Percentiles rank a stretch among this genome's conserved stretches.
phyloP scores from a whole-genome alignment of 805 yeast species.

The Clavispora fructus region DNA sequence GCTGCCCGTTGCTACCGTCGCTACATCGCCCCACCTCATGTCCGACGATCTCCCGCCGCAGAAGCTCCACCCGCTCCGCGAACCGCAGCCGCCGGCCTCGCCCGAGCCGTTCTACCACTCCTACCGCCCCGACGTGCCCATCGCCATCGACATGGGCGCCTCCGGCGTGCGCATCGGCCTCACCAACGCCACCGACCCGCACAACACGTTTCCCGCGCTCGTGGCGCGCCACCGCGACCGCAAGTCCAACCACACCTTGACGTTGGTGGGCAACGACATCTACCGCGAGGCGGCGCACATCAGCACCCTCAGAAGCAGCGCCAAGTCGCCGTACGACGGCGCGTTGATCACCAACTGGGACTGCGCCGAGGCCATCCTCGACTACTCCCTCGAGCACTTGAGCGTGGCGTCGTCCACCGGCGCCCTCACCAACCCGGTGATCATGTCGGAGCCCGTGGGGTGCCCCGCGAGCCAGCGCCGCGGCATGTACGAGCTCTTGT shows the following conservation, averaged over 20 bases:
- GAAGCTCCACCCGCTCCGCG: constrained; percentile 37
- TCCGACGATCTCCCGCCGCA: constrained; percentile 35
- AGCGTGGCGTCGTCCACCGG: constrained; percentile 48
- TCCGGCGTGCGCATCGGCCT: constrained; percentile 56
- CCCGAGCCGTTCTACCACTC: constrained; percentile 45
- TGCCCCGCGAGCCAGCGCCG: constrained; percentile 65
- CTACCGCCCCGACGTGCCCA: constrained; percentile 59
- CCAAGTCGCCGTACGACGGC: constrained; percentile 83
- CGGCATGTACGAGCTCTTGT: constrained; percentile 74
- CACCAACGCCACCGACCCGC: constrained; percentile 42
- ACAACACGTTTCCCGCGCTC: constrained; percentile 62
- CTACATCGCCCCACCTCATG: too few species aligned
- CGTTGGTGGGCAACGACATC: constrained; percentile 80
- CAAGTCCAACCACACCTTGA: constrained; percentile 52
- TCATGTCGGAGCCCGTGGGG: constrained; percentile 75
- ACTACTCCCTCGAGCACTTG: constrained; percentile 75
- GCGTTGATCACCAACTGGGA: constrained; percentile 91
- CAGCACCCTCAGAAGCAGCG: constrained; percentile 57
- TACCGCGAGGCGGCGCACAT: constrained; percentile 45
- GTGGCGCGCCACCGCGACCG: constrained; percentile 78
- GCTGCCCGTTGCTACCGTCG: too few species aligned
- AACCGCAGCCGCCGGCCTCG: constrained; percentile 28
- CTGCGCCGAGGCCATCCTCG: constrained; percentile 71
- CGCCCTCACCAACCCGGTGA: constrained; percentile 66
- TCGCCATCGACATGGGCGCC: constrained; percentile 85